phyloP scores from a whole-genome alignment of 495 filamentous ascomycete genomes.

The Penicillium lividum region DNA sequence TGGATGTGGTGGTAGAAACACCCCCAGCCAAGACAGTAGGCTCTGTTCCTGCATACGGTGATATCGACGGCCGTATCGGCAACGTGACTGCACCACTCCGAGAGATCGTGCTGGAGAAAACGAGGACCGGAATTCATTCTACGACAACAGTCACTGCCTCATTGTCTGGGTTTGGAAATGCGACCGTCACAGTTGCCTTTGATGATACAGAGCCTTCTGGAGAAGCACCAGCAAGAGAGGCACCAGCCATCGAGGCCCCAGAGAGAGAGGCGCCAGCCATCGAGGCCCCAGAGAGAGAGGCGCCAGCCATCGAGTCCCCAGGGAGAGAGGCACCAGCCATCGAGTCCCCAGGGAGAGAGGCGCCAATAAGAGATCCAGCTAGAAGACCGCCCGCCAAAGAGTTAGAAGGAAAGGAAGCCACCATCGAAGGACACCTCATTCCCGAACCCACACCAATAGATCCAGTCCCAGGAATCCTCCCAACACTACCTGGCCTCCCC shows the following conservation, averaged over 20 bases:
- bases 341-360: not conserved
- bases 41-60: not conserved
- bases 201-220: not conserved
- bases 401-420: not conserved
- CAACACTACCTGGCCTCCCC: constrained; percentile 7
- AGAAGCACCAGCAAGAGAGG: not conserved
- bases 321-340: not conserved
- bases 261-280: too few relatives aligned
- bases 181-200: constrained; percentile 3
- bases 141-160: not conserved
- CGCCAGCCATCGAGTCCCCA: not conserved
- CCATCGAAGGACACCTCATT: not conserved
- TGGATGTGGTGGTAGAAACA: not conserved
- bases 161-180: constrained; percentile 4
- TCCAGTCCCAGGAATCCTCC: not conserved
- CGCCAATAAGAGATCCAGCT: not conserved
- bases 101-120: not conserved
- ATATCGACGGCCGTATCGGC: not conserved
- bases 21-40: not conserved
- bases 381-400: not conserved
- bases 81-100: not conserved
- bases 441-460: not conserved
- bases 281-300: too few relatives aligned
- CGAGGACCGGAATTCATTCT: constrained; percentile 5
- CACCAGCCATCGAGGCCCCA: too few relatives aligned